These are phyloP conservation scores for Elongisporangium senticosum DNA, from an alignment of 352 stramenopile species.

Conservation along the genomic window DNA sequence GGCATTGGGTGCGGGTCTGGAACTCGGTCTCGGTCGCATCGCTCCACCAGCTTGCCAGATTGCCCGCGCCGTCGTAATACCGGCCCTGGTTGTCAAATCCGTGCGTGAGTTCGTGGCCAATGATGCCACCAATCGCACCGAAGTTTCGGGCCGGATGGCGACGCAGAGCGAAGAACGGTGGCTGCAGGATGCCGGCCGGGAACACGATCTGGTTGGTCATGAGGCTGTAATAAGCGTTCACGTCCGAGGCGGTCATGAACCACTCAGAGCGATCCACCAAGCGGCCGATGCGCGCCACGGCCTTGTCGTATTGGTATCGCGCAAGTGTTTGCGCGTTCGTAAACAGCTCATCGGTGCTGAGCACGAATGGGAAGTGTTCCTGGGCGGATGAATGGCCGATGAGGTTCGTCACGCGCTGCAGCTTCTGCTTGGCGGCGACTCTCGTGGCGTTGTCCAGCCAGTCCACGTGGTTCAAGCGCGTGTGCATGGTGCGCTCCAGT, in stretches of 20 bases:
- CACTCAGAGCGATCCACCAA: slow-evolving; percentile 65
- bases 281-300: slow-evolving; percentile 27
- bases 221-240: slow-evolving; percentile 88
- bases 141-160: slow-evolving; percentile 90
- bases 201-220: slow-evolving; percentile 92
- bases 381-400: slow-evolving; percentile 47
- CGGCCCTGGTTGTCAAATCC: slow-evolving; percentile 92
- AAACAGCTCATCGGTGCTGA: slow-evolving; percentile 29
- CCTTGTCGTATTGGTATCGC: slow-evolving; percentile 37
- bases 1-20: slow-evolving; percentile 39
- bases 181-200: slow-evolving; percentile 93
- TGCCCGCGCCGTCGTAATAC: slow-evolving; percentile 86
- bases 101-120: slow-evolving; percentile 96
- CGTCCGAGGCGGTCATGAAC: slow-evolving; percentile 90
- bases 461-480: slow-evolving; percentile 66
- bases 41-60: slow-evolving; percentile 93
- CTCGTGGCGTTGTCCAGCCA: slow-evolving; percentile 89
- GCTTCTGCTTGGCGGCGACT: slow-evolving; percentile 82
- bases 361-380: slow-evolving; percentile 54
- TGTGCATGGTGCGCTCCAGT: slow-evolving; percentile 75
- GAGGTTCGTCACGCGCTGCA: slow-evolving; percentile 69
- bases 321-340: slow-evolving; percentile 47
- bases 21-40: slow-evolving; percentile 80
- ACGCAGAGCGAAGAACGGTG: slow-evolving; percentile 88
- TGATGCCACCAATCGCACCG: slow-evolving; percentile 89